These are phyloP conservation scores for Lichenothelia convexa DNA, from an alignment of 495 filamentous ascomycete genomes.

Conservation along the genomic window DNA sequence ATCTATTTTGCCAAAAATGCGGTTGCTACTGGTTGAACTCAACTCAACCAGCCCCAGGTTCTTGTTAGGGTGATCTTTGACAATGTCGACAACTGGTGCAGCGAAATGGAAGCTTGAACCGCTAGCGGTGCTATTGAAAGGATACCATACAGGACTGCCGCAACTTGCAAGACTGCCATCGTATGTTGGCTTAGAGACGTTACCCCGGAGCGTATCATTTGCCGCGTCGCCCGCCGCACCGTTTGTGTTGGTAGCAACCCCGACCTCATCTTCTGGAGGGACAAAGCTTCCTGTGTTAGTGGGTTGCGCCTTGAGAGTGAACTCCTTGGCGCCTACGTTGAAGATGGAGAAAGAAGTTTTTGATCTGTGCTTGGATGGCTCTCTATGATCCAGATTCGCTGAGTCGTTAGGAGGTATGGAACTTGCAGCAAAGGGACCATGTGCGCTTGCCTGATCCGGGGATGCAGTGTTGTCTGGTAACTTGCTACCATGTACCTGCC, in stretches of 20 bases:
- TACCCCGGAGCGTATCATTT: no score
- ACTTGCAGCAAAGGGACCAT: background rate
- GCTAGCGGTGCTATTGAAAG: slow-evolving; percentile 50
- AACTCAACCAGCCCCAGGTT: background rate
- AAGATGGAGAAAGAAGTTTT: slow-evolving; percentile 35
- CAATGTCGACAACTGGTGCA: background rate
- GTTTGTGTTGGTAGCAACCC: background rate
- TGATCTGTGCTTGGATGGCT: background rate
- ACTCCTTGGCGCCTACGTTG: slow-evolving; percentile 76
- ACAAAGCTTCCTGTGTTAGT: no score
- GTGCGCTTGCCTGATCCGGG: background rate
- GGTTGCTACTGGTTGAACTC: background rate
- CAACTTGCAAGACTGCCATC: slow-evolving; percentile 7
- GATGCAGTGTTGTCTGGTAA: no score
- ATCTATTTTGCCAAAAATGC: background rate
- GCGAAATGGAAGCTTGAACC: background rate
- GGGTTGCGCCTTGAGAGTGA: no score
- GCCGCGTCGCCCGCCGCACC: no score
- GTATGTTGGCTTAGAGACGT: no score
- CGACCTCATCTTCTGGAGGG: slow-evolving; percentile 26
- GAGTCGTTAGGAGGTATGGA: background rate
- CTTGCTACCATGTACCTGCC: no score
- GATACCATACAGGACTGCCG: no score
- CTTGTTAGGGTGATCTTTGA: background rate
- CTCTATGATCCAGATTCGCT: no score